These are phyloP conservation scores for Citropsis articulata DNA, from an alignment of 345 rosid genomes.

Conservation along the genomic window DNA sequence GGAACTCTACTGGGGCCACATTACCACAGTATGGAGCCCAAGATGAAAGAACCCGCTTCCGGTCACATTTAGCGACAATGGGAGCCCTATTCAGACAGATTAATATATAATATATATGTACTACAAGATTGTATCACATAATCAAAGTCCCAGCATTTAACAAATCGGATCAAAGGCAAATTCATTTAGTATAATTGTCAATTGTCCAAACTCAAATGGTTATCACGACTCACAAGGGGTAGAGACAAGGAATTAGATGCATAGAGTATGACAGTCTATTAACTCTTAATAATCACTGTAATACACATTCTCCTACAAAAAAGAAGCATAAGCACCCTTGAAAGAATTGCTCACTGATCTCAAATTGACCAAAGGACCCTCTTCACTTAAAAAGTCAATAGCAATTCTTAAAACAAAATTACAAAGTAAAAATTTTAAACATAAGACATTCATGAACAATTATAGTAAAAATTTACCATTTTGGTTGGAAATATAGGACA, in stretches of 20 bases:
- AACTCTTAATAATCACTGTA: background rate
- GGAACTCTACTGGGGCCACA: slow-evolving; percentile 59
- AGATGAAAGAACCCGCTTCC: slow-evolving; percentile 72
- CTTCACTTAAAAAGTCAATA: background rate
- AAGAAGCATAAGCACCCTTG: background rate
- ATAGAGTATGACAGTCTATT: background rate
- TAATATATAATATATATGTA: slow-evolving; percentile 2
- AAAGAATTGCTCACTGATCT: background rate
- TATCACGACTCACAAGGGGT: background rate
- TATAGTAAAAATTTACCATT: background rate
- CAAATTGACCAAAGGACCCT: background rate
- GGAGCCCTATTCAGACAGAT: slow-evolving; percentile 55
- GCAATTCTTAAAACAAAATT: background rate
- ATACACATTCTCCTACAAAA: background rate
- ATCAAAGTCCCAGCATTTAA: background rate
- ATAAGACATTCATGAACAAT: background rate
- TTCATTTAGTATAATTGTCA: background rate
- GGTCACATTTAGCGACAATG: slow-evolving; percentile 83
- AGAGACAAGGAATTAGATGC: background rate
- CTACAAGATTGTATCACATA: background rate
- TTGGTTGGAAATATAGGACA: background rate
- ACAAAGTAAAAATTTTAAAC: background rate
- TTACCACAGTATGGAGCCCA: slow-evolving; percentile 79
- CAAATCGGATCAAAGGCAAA: background rate
- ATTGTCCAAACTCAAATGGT: background rate